Evolutionary conservation across 2,329 filamentous ascomycete genomes (phyloP).

Genomic region (Trichoderma oligosporum): DNA sequence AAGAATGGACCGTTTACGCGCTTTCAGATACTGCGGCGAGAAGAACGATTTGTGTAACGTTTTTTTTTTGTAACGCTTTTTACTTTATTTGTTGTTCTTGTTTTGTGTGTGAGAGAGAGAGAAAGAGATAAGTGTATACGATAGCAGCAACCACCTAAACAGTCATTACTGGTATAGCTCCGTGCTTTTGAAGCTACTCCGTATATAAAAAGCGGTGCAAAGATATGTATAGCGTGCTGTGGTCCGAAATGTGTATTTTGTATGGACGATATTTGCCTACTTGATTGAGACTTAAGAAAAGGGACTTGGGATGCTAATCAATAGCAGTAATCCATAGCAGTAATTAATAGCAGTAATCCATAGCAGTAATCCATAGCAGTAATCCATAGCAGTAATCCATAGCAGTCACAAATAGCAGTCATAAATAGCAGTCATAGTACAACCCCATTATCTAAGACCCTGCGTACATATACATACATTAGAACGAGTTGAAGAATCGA

Average conservation of each 20-base stretch:
- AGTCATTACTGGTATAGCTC: constrained; percentile 19
- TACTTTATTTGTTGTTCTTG: background rate
- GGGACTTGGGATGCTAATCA: too few species aligned
- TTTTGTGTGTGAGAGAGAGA: background rate
- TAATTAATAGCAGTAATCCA: too few species aligned
- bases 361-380: too few species aligned
- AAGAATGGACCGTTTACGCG: constrained; percentile 1
- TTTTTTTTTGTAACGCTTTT: constrained; percentile 13
- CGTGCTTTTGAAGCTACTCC: background rate
- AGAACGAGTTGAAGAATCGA: constrained; percentile 4
- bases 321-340: too few species aligned
- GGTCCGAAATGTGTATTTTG: too few species aligned
- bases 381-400: too few species aligned
- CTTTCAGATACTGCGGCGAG: constrained; percentile 8
- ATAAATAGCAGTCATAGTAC: too few species aligned
- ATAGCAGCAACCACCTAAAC: constrained; percentile 18
- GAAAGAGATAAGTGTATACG: constrained; percentile 12
- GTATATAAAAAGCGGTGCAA: background rate
- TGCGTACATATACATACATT: background rate
- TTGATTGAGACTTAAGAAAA: too few species aligned
- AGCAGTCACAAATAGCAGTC: too few species aligned
- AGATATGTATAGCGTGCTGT: too few species aligned
- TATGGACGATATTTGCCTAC: too few species aligned
- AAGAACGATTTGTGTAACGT: constrained; percentile 18
- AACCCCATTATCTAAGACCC: background rate